These are phyloP conservation scores for Xylaria scruposa DNA, from an alignment of 495 filamentous ascomycete genomes.

Conservation along the genomic window DNA sequence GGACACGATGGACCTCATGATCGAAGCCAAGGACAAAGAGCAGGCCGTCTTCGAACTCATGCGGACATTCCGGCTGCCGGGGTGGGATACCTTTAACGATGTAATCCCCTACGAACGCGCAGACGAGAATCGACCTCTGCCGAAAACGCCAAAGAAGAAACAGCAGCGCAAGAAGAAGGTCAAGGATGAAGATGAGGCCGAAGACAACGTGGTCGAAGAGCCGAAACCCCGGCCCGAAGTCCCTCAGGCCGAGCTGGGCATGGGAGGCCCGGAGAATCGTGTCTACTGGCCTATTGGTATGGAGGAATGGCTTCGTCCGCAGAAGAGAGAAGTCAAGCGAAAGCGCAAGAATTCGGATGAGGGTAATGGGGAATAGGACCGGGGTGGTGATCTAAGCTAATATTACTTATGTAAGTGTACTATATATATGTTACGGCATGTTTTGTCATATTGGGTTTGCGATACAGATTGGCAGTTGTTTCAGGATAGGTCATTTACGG, in stretches of 20 bases:
- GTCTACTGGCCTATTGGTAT: slow-evolving; percentile 92
- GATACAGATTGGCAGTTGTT: background rate
- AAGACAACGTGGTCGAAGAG: slow-evolving; percentile 45
- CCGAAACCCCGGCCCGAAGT: slow-evolving; percentile 51
- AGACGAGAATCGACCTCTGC: slow-evolving; percentile 75
- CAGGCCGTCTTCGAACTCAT: slow-evolving; percentile 96
- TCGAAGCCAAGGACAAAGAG: slow-evolving; percentile 98
- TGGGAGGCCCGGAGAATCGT: slow-evolving; percentile 85
- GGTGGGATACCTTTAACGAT: slow-evolving; percentile 76
- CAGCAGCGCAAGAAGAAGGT: slow-evolving; percentile 45
- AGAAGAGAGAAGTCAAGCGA: slow-evolving; percentile 71
- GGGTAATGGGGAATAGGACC: too few species aligned
- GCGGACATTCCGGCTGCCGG: slow-evolving; percentile 82
- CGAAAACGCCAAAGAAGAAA: slow-evolving; percentile 57
- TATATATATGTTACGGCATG: background rate
- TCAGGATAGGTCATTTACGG: background rate
- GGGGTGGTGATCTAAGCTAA: too few species aligned
- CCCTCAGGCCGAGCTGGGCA: slow-evolving; percentile 74
- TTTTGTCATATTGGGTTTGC: background rate
- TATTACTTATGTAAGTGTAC: background rate
- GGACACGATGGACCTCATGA: slow-evolving; percentile 91
- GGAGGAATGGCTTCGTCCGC: slow-evolving; percentile 88
- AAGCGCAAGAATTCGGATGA: slow-evolving; percentile 42
- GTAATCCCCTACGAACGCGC: slow-evolving; percentile 76
- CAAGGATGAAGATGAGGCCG: slow-evolving; percentile 53